phyloP scores from a whole-genome alignment of 148 eudicot species.

The Gaultheria prostrata region DNA sequence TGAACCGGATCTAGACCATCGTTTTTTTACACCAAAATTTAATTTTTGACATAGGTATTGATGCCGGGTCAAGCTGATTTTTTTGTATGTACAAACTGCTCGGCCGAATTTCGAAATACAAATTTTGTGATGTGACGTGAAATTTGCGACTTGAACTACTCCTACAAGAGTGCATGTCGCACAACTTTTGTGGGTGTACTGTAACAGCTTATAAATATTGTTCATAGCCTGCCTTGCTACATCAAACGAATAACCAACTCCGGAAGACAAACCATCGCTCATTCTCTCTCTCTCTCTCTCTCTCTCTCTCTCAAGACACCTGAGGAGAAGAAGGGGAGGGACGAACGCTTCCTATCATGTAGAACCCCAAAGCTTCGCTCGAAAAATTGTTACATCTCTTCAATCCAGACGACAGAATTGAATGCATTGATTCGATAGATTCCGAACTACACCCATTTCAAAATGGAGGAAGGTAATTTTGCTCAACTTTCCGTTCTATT shows the following conservation, averaged over 20 bases:
- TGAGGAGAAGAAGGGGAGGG: conserved; percentile 7
- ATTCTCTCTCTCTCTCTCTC: not conserved
- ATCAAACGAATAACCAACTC: conserved; percentile 2
- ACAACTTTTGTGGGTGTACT: not conserved
- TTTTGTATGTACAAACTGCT: too few relatives aligned
- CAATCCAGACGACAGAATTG: not conserved
- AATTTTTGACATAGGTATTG: too few relatives aligned
- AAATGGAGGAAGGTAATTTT: conserved; percentile 31
- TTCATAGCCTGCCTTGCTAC: not conserved
- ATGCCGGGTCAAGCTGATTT: too few relatives aligned
- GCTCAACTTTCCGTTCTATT: too few relatives aligned
- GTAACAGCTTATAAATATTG: conserved; percentile 1
- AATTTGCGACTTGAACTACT: too few relatives aligned
- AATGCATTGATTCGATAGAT: not conserved
- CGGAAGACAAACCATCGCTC: not conserved
- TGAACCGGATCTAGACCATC: too few relatives aligned
- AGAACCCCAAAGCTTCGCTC: not conserved
- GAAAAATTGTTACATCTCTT: not conserved
- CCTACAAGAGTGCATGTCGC: too few relatives aligned
- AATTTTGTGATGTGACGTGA: too few relatives aligned
- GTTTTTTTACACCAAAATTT: too few relatives aligned
- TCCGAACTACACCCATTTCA: not conserved
- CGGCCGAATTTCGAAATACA: too few relatives aligned
- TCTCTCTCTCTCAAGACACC: not conserved
- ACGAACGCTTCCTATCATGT: not conserved